phyloP scores from a whole-genome alignment of 129 eudicot genomes.

The Flaveria trinervia region DNA sequence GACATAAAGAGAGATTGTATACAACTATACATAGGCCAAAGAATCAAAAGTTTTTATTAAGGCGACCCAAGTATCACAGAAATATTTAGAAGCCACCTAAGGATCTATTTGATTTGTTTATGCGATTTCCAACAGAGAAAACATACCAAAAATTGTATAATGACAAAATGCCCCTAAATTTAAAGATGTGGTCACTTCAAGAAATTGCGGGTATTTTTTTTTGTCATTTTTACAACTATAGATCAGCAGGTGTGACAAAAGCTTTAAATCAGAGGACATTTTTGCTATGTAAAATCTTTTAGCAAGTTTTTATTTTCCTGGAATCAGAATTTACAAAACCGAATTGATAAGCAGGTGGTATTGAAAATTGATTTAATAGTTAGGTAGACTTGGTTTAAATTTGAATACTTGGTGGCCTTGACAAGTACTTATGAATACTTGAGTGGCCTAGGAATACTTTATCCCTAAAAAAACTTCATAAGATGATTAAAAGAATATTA shows the following conservation, averaged over 20 bases:
- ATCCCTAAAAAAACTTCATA: background rate
- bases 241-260: background rate
- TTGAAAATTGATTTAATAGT: background rate
- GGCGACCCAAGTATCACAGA: background rate
- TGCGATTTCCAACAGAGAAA: background rate
- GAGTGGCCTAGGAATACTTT: background rate
- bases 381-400: too few species aligned
- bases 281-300: background rate
- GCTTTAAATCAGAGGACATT: background rate
- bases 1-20: background rate
- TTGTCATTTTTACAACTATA: background rate
- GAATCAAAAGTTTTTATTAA: background rate
- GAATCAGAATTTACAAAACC: background rate
- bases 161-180: background rate
- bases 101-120: background rate
- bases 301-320: background rate
- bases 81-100: background rate
- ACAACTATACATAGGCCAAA: background rate
- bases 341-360: background rate
- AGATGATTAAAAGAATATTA: background rate
- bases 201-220: background rate
- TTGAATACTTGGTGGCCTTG: background rate
- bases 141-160: background rate
- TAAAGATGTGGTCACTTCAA: background rate
- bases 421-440: background rate